These are phyloP conservation scores for Daldinia bambusicola DNA, from an alignment of 495 filamentous ascomycete genomes.

Conservation along the genomic window DNA sequence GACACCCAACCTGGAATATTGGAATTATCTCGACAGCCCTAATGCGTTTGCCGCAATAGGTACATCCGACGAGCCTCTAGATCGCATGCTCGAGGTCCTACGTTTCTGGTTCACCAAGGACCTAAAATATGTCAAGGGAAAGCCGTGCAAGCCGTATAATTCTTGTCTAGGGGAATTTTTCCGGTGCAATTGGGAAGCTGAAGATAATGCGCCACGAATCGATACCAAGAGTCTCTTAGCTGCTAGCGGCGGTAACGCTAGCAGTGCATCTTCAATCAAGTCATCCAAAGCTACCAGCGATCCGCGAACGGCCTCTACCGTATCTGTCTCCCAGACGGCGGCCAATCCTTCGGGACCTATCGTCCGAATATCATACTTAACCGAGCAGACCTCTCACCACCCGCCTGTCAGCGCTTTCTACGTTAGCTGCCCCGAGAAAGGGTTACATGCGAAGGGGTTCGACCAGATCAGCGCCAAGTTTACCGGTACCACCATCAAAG, in stretches of 20 bases:
- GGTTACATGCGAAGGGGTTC: slow-evolving; percentile 86
- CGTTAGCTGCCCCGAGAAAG: slow-evolving; percentile 91
- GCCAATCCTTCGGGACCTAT: slow-evolving; percentile 60
- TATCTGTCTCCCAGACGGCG: slow-evolving; percentile 55
- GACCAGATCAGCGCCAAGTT: slow-evolving; percentile 98
- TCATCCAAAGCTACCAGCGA: slow-evolving; percentile 52
- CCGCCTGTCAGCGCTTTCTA: slow-evolving; percentile 97
- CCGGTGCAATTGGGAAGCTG: slow-evolving; percentile 93
- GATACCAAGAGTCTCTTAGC: slow-evolving; percentile 50
- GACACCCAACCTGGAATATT: slow-evolving; percentile 96
- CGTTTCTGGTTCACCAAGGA: slow-evolving; percentile 99
- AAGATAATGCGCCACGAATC: slow-evolving; percentile 69
- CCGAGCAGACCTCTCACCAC: slow-evolving; percentile 98
- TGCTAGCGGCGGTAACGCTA: slow-evolving; percentile 48
- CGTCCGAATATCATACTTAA: slow-evolving; percentile 88
- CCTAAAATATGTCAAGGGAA: slow-evolving; percentile 98
- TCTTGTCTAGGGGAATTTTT: slow-evolving; percentile 98
- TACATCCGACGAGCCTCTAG: slow-evolving; percentile 88
- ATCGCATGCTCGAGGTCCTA: slow-evolving; percentile 90
- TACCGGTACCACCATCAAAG: slow-evolving; percentile 92
- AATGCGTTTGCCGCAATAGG: slow-evolving; percentile 97
- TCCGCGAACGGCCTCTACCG: slow-evolving; percentile 53
- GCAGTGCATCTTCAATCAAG: slow-evolving; percentile 61
- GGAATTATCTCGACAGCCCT: slow-evolving; percentile 96
- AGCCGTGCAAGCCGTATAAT: slow-evolving; percentile 98